A percentile compares a stretch with the other conserved stretches of the same genome.
These are phyloP conservation scores for Salvia hispanica DNA, from an alignment of 257 asterid species.

Conservation along the genomic window DNA sequence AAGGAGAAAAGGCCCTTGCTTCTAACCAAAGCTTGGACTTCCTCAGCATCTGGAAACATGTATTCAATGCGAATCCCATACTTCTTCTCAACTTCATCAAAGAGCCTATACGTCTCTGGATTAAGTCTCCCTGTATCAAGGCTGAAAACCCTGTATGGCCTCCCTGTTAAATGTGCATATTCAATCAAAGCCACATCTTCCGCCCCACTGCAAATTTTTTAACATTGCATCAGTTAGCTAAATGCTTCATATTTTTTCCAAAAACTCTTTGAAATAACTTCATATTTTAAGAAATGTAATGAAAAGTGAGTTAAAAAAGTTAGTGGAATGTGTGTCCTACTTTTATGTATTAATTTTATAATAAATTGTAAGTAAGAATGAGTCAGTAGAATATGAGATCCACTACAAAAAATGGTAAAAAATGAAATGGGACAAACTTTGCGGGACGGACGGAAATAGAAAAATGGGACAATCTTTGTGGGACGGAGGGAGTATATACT, in stretches of 20 bases:
- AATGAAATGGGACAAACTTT: too few species aligned
- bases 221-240: slow-evolving; percentile 24
- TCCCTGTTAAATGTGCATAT: slow-evolving; percentile 76
- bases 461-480: too few species aligned
- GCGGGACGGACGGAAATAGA: too few species aligned
- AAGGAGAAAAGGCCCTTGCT: slow-evolving; percentile 88
- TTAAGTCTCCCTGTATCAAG: slow-evolving; percentile 86
- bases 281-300: too few species aligned
- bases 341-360: too few species aligned
- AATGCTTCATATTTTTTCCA: background rate
- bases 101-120: slow-evolving; percentile 73
- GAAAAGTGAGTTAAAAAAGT: too few species aligned
- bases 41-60: slow-evolving; percentile 84
- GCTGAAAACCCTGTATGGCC: slow-evolving; percentile 85
- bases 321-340: too few species aligned
- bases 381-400: too few species aligned
- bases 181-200: slow-evolving; percentile 92
- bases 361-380: too few species aligned
- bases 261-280: too few species aligned
- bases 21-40: slow-evolving; percentile 75
- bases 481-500: too few species aligned
- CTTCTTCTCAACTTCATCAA: slow-evolving; percentile 76
- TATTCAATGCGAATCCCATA: slow-evolving; percentile 74
- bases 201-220: slow-evolving; percentile 67
- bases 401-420: too few species aligned